Evolutionary conservation across 305 asterid species (phyloP).

Genomic region (Nicotiana rustica): DNA sequence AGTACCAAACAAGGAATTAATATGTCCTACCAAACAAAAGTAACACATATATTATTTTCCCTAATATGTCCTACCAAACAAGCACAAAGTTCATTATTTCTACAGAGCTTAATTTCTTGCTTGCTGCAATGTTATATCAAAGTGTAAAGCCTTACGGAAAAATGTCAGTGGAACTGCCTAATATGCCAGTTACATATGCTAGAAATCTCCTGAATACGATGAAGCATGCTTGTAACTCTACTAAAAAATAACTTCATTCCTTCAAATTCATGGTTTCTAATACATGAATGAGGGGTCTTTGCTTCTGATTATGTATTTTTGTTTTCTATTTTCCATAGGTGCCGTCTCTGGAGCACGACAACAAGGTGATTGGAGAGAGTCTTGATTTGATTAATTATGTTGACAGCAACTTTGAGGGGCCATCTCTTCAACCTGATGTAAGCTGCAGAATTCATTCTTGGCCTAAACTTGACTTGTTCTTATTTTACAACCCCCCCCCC

Average conservation of each 20-base stretch:
- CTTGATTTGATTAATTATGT: conserved; percentile 74
- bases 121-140: not conserved
- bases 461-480: not conserved
- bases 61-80: no score
- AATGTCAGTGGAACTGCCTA: not conserved
- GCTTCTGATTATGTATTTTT: not conserved
- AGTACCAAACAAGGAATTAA: no score
- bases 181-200: not conserved
- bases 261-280: not conserved
- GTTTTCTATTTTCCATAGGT: conserved; percentile 50
- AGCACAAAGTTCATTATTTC: not conserved
- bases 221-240: not conserved
- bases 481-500: not conserved
- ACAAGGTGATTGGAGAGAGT: conserved; percentile 74
- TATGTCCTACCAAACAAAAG: no score
- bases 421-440: conserved; percentile 71
- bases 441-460: conserved; percentile 36
- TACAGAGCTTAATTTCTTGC: not conserved
- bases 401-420: conserved; percentile 79
- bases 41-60: no score
- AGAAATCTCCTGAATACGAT: not conserved
- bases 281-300: not conserved
- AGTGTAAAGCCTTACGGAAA: not conserved
- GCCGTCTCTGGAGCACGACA: conserved; percentile 82
- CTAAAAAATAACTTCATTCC: not conserved